Percentiles rank a stretch among this genome's conserved stretches.
Conservation (phyloP, 148 eudicot genomes). For the Cornus controversa region DNA sequence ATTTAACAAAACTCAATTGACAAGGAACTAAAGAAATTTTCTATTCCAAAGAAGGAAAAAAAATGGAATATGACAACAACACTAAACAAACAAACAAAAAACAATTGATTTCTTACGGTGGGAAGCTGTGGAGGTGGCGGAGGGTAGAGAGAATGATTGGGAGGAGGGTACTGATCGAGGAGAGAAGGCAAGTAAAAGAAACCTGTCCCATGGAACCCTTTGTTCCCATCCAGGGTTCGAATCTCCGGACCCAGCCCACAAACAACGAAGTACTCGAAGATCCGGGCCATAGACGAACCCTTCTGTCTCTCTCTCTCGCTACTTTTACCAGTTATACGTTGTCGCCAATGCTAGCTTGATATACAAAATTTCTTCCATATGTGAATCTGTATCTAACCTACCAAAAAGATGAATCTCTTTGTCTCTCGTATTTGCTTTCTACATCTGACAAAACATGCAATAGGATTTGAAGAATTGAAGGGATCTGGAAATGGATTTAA, state of each 20-base stretch:
- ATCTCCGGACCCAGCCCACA: conserved; percentile 91
- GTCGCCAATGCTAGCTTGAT: too few relatives aligned
- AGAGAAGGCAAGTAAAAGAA: conserved; percentile 67
- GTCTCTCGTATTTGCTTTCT: too few relatives aligned
- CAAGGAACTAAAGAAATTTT: not conserved
- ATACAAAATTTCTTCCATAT: too few relatives aligned
- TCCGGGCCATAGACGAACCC: conserved; percentile 44
- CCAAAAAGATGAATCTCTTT: too few relatives aligned
- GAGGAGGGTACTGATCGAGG: conserved; percentile 79
- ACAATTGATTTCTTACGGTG: conserved; percentile 40
- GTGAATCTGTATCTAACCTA: too few relatives aligned
- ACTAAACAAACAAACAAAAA: too few relatives aligned
- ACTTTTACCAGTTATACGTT: too few relatives aligned
- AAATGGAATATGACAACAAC: not conserved
- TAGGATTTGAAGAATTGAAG: too few relatives aligned
- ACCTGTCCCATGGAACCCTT: conserved; percentile 65
- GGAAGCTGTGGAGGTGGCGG: conserved; percentile 93
- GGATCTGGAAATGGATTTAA: too few relatives aligned
- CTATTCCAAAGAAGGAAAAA: too few relatives aligned
- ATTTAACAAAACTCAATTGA: not conserved
- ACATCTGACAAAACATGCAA: too few relatives aligned
- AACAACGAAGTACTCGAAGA: conserved; percentile 89
- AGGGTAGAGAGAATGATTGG: conserved; percentile 65
- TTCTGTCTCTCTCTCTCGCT: conserved; percentile 15
- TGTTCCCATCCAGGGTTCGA: conserved; percentile 63